Conservation (phyloP, 192 early-diverging fungal genomes). For the Podila verticillata region DNA sequence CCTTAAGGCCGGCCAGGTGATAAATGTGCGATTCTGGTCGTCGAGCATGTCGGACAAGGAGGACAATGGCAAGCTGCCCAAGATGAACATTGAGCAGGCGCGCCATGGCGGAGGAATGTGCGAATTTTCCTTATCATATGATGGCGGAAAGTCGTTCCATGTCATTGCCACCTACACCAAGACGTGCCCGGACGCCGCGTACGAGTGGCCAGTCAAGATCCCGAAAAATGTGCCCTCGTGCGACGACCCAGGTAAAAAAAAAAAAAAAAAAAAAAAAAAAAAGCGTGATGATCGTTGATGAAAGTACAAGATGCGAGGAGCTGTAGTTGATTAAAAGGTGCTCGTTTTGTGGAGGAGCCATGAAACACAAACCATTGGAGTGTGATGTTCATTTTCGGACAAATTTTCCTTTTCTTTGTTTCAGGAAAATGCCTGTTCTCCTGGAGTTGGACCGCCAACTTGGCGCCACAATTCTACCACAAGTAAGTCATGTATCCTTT, state of each 20-base stretch:
- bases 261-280: background rate
- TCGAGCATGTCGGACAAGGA: constrained; percentile 3
- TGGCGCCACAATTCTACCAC: constrained; percentile 41
- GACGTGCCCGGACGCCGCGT: constrained; percentile 53
- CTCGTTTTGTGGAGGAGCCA: too few relatives aligned
- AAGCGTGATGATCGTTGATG: too few relatives aligned
- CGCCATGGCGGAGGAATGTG: constrained; percentile 75
- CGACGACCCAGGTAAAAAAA: constrained; percentile 20
- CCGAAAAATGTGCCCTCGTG: constrained; percentile 51
- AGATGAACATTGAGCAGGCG: constrained; percentile 50
- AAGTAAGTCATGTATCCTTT: constrained; percentile 19
- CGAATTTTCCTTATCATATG: constrained; percentile 72
- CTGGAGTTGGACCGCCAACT: constrained; percentile 35
- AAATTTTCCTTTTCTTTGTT: background rate
- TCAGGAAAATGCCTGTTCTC: constrained; percentile 35
- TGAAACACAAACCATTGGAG: too few relatives aligned
- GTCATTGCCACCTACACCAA: constrained; percentile 48
- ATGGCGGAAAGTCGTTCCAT: constrained; percentile 66
- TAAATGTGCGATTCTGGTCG: constrained; percentile 61
- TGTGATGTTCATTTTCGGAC: too few relatives aligned
- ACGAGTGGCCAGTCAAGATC: constrained; percentile 49
- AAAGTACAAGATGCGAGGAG: background rate
- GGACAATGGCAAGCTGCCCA: background rate
- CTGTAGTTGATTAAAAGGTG: background rate
- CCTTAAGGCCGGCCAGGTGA: constrained; percentile 58